Evolutionary conservation across 306 rosid species (phyloP).

Genomic region (Cicer yamashitae): DNA sequence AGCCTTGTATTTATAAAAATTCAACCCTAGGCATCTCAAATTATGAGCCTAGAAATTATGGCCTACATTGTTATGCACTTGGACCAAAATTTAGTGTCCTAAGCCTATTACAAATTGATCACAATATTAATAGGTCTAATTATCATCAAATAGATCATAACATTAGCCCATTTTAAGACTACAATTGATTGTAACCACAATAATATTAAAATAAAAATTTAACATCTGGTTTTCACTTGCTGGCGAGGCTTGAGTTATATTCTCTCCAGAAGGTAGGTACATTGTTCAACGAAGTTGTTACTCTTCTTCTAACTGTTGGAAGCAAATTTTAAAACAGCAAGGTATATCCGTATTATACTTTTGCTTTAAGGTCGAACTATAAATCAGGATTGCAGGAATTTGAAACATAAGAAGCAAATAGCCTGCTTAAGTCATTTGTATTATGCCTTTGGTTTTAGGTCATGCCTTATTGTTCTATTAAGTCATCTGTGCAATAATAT

Average conservation of each 20-base stretch:
- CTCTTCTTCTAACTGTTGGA: background rate
- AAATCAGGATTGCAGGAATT: constrained; percentile 13
- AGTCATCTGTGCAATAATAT: constrained; percentile 21
- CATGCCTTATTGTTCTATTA: constrained; percentile 16
- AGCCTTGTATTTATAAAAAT: too few species aligned
- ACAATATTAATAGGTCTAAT: too few species aligned
- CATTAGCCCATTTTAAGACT: too few species aligned
- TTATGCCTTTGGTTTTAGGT: background rate
- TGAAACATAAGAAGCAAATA: background rate
- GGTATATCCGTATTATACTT: background rate
- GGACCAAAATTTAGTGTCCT: too few species aligned
- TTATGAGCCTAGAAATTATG: too few species aligned
- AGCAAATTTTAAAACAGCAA: background rate
- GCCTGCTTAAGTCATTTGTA: background rate
- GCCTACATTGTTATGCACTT: too few species aligned
- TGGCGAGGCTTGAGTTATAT: background rate
- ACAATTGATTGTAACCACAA: too few species aligned
- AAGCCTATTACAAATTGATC: too few species aligned
- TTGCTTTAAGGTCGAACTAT: background rate
- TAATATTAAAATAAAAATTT: too few species aligned
- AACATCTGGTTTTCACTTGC: too few species aligned
- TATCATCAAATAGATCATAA: too few species aligned
- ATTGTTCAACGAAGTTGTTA: constrained; percentile 22
- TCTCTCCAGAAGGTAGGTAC: background rate
- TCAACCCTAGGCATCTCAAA: too few species aligned